A percentile compares a stretch with the other conserved stretches of the same genome.
phyloP scores from a whole-genome alignment of 495 filamentous ascomycete genomes.

The Talaromyces wortmannii region DNA sequence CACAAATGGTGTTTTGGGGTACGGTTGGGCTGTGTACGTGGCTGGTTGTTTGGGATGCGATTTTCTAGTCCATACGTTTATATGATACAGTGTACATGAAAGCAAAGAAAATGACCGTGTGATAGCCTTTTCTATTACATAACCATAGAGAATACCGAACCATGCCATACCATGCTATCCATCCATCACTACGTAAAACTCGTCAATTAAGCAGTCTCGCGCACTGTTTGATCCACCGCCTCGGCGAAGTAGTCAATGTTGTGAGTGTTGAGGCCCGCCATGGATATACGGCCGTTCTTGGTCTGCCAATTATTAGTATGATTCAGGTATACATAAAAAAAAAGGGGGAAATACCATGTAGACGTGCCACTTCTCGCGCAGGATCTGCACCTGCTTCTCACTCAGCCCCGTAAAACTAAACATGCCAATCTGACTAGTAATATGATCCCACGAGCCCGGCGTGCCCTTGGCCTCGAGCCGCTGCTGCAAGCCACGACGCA shows the following conservation, averaged over 20 bases:
- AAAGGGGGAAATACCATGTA: constrained; percentile 60
- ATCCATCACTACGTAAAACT: no score
- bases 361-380: constrained; percentile 77
- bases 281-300: constrained; percentile 95
- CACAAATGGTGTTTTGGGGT: constrained; percentile 82
- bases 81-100: neutral
- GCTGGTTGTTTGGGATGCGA: constrained; percentile 87
- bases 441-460: constrained; percentile 90
- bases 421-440: constrained; percentile 99
- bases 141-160: no score
- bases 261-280: constrained; percentile 87
- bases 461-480: constrained; percentile 75
- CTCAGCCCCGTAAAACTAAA: constrained; percentile 93
- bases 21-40: constrained; percentile 74
- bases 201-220: constrained; percentile 40
- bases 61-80: constrained; percentile 51
- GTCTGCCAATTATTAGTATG: constrained; percentile 38
- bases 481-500: constrained; percentile 67
- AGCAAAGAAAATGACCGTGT: neutral
- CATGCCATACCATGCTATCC: no score
- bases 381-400: constrained; percentile 75
- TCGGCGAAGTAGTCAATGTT: constrained; percentile 92
- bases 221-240: constrained; percentile 79
- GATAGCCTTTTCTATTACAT: neutral
- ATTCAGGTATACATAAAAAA: neutral